Evolutionary conservation across 2,329 filamentous ascomycete species (phyloP).

Genomic region (Ophiosphaerella narmari): DNA sequence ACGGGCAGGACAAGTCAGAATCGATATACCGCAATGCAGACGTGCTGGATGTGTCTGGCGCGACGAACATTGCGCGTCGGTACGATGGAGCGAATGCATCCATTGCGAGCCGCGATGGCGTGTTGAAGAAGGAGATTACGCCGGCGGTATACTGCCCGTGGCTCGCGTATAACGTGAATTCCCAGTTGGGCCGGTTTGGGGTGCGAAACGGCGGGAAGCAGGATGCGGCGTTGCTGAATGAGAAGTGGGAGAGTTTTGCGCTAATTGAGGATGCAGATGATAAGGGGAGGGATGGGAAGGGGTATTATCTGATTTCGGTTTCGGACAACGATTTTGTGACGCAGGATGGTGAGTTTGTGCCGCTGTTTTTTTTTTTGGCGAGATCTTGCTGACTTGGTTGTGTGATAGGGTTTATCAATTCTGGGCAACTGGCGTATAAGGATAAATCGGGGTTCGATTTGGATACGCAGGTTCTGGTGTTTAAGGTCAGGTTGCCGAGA

Average conservation of each 20-base stretch:
- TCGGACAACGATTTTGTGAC: constrained; percentile 79
- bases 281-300: constrained; percentile 56
- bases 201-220: constrained; percentile 70
- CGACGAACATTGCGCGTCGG: constrained; percentile 63
- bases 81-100: constrained; percentile 48
- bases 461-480: constrained; percentile 67
- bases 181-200: constrained; percentile 67
- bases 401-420: constrained; percentile 59
- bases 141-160: constrained; percentile 68
- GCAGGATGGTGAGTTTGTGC: constrained; percentile 60
- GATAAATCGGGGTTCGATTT: constrained; percentile 63
- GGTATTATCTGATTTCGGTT: constrained; percentile 70
- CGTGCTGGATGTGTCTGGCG: constrained; percentile 65
- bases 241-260: constrained; percentile 77
- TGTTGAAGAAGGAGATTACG: constrained; percentile 59
- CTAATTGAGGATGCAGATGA: constrained; percentile 57
- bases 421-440: constrained; percentile 59
- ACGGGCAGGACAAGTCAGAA: constrained; percentile 56
- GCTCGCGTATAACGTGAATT: constrained; percentile 70
- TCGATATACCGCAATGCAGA: constrained; percentile 72
- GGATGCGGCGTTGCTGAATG: constrained; percentile 65
- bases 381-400: constrained; percentile 5
- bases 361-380: not conserved
- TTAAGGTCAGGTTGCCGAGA: constrained; percentile 59
- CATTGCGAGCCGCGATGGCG: constrained; percentile 57